Evolutionary conservation across 345 rosid species (phyloP), one percentile per base, ranked within the genome.

Genomic region (Populus deltoides): DNA sequence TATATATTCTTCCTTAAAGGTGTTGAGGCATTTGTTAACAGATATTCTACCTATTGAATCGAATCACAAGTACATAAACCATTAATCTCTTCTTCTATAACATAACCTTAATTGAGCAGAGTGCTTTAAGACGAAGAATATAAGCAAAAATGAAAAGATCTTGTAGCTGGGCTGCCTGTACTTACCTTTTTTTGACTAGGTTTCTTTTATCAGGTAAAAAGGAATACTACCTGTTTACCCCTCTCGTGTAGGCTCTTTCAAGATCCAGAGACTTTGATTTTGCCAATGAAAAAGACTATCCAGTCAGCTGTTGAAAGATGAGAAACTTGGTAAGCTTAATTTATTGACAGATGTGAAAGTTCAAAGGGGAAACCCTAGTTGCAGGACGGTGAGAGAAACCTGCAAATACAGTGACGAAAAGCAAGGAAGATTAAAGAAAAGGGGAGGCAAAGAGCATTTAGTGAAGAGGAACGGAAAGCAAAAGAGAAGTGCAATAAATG

Each of bases 401-500:
- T 81, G 84, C 82, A 84, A 75, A 75, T 18, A 68, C 87, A 81
- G 85, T 79, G 79, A 78, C 62, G 63, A 76, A 72, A 82, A 73
- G 65, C 29, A 3, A 75, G 75, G 79, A 57, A 24, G 13, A 68
- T 29, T 43, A 27, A 76, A 36, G 74, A 31, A 68, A 71, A 41
- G 55, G 71, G 74, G 82, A 51, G 84, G 85, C 88, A 85, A 82
- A 80, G 82, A 75, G 86, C 82, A 80, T 78, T 85, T 82, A 77
- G 78, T 71, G 85, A 77, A 75, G 55, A 70, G 74, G 75, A 78
- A 68, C 51, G 76, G 71, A 75, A 83, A 83, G 84, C 82, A 80
- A 81, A 73, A 81, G 87, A 85, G 85, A 82, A 82, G 41, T 38
- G 85, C 78, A 82, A 79, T 85, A 66, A 85, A 79, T 82, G 79